phyloP scores from a whole-genome alignment of 805 yeast species.

The Candida ponderosae region DNA sequence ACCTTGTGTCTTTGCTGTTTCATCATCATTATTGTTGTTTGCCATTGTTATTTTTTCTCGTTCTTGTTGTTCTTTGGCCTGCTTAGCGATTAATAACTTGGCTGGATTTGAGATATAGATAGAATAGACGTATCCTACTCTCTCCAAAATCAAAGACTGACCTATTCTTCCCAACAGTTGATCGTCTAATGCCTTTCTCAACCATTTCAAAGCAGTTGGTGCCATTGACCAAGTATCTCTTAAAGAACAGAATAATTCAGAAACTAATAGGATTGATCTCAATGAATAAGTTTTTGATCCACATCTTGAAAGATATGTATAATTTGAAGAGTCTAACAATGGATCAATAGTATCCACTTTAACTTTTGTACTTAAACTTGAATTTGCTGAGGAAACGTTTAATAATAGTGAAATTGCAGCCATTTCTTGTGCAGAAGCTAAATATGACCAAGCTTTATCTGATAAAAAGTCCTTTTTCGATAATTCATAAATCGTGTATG shows the following conservation, averaged over 20 bases:
- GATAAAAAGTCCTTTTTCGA: constrained; percentile 68
- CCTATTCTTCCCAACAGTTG: constrained; percentile 38
- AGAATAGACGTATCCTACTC: constrained; percentile 46
- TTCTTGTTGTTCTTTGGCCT: constrained; percentile 7
- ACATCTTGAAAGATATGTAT: constrained; percentile 68
- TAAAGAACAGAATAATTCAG: constrained; percentile 54
- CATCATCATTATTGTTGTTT: not conserved
- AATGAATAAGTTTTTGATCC: constrained; percentile 63
- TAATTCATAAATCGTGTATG: constrained; percentile 77
- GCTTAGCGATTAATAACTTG: constrained; percentile 20
- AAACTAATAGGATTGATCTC: constrained; percentile 55
- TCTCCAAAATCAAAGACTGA: constrained; percentile 42
- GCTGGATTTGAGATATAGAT: constrained; percentile 32
- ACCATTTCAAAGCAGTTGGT: constrained; percentile 33
- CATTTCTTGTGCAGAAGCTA: constrained; percentile 87
- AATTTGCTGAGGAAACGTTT: constrained; percentile 40
- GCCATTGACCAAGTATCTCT: constrained; percentile 34
- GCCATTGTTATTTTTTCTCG: not conserved
- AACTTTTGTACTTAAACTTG: constrained; percentile 31
- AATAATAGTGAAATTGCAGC: constrained; percentile 66
- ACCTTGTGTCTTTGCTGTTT: no score
- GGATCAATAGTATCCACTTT: constrained; percentile 39
- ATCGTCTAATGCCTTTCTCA: constrained; percentile 38
- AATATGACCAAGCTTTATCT: constrained; percentile 73
- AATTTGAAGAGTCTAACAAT: constrained; percentile 54